These are phyloP conservation scores for Phylloporus sp. DNA, from an alignment of 768 basidiomycete species.

Conservation along the genomic window DNA sequence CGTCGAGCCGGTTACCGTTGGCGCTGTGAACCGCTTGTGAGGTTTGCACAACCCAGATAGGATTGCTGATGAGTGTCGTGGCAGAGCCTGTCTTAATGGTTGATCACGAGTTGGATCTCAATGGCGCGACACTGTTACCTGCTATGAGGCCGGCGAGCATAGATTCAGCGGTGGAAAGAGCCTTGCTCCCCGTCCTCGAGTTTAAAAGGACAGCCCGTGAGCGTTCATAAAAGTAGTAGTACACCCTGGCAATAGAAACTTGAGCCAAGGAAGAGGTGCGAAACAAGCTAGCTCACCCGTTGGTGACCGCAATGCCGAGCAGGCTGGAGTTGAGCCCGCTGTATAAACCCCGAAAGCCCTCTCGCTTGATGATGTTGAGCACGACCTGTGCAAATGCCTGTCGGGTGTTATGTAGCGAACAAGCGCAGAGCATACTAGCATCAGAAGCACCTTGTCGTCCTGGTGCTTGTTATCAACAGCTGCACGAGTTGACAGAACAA, in stretches of 20 bases:
- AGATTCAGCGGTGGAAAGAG: slow-evolving; percentile 80
- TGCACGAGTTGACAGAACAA: slow-evolving; percentile 88
- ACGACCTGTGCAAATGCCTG: slow-evolving; percentile 67
- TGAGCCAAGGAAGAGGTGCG: not conserved
- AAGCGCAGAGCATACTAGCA: not conserved
- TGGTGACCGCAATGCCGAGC: slow-evolving; percentile 89
- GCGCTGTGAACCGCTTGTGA: slow-evolving; percentile 73
- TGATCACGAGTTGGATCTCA: not conserved
- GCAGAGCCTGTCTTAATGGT: slow-evolving; percentile 58
- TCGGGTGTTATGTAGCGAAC: not conserved
- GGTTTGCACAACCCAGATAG: slow-evolving; percentile 96
- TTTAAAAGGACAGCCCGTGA: slow-evolving; percentile 56
- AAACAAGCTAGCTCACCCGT: slow-evolving; percentile 54
- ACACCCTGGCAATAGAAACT: slow-evolving; percentile 50
- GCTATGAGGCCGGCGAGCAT: slow-evolving; percentile 87
- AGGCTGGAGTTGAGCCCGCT: slow-evolving; percentile 82
- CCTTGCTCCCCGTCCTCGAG: slow-evolving; percentile 56
- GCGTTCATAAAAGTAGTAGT: slow-evolving; percentile 90
- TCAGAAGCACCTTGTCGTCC: slow-evolving; percentile 60
- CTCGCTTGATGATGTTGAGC: slow-evolving; percentile 73
- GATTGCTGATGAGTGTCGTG: slow-evolving; percentile 87
- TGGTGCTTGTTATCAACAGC: slow-evolving; percentile 79
- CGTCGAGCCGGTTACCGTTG: slow-evolving; percentile 28
- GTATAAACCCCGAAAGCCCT: slow-evolving; percentile 83
- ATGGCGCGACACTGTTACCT: slow-evolving; percentile 40